These are phyloP conservation scores for Myxozyma neglecta DNA, from an alignment of 805 yeast genomes.

Conservation along the genomic window DNA sequence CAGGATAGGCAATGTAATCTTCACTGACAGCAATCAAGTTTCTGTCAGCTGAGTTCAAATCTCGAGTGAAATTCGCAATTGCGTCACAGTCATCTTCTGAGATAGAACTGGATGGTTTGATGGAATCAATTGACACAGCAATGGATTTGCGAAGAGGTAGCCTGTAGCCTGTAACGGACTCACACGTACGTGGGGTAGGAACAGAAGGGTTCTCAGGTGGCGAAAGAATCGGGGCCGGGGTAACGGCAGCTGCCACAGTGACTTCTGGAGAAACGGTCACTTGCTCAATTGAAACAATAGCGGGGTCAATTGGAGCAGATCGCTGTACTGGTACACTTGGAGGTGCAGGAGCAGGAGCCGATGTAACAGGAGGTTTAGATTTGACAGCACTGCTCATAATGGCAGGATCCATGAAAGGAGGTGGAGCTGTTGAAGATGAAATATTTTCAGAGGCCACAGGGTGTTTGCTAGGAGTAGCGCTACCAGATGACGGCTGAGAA, in stretches of 20 bases:
- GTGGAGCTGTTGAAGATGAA: background rate
- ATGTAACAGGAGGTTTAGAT: background rate
- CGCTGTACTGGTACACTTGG: background rate
- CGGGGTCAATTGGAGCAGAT: background rate
- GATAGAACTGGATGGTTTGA: slow-evolving; percentile 10
- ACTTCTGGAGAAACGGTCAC: background rate
- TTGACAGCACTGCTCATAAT: slow-evolving; percentile 6
- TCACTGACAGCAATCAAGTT: slow-evolving; percentile 22
- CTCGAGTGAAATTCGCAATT: slow-evolving; percentile 25
- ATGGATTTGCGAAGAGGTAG: slow-evolving; percentile 7
- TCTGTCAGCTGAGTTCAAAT: slow-evolving; percentile 8
- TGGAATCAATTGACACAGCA: slow-evolving; percentile 11
- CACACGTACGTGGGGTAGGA: background rate
- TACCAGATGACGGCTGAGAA: background rate
- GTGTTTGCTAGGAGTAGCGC: background rate
- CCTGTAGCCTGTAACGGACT: background rate
- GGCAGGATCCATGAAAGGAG: slow-evolving; percentile 7
- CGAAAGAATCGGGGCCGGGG: background rate
- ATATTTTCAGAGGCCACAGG: background rate
- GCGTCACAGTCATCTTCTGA: slow-evolving; percentile 18
- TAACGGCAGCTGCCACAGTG: background rate
- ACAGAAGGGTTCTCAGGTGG: background rate
- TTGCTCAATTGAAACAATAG: background rate
- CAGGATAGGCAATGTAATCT: slow-evolving; percentile 28
- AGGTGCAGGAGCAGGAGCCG: background rate